A percentile compares a stretch with the other conserved stretches of the same genome.
These are phyloP conservation scores for Dactylellina leptospora DNA, from an alignment of 2,329 filamentous ascomycete species.

Conservation along the genomic window DNA sequence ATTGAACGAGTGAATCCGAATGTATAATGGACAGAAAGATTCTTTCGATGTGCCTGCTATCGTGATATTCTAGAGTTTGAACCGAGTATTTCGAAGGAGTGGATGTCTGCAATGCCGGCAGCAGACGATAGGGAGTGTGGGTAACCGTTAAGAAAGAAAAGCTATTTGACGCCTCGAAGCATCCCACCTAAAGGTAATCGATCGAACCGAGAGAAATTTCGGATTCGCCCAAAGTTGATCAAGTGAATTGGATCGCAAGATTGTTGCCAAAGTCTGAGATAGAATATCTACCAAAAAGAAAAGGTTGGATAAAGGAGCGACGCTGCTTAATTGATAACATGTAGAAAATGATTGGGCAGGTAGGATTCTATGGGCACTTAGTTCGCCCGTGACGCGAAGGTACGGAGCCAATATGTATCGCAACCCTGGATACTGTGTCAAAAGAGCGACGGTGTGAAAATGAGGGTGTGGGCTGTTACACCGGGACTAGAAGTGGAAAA, in stretches of 20 bases:
- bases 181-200: slow-evolving; percentile 3
- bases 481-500: slow-evolving; percentile 28
- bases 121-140: slow-evolving; percentile 31
- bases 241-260: background rate
- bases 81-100: slow-evolving; percentile 33
- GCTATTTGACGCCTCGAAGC: background rate
- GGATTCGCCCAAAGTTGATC: background rate
- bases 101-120: slow-evolving; percentile 43
- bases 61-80: background rate
- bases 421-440: slow-evolving; percentile 28
- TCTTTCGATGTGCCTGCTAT: slow-evolving; percentile 1
- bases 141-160: background rate
- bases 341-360: slow-evolving; percentile 6
- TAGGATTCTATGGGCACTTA: slow-evolving; percentile 15
- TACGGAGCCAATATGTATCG: slow-evolving; percentile 34
- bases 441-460: slow-evolving; percentile 28
- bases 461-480: slow-evolving; percentile 31
- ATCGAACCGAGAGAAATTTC: background rate
- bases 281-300: background rate
- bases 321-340: slow-evolving; percentile 25
- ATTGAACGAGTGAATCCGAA: background rate
- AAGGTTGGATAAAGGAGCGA: slow-evolving; percentile 1
- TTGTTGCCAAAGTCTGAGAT: background rate
- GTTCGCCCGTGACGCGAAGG: slow-evolving; percentile 8
- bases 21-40: background rate